Evolutionary conservation across 2,329 filamentous ascomycete species (phyloP).

Genomic region (Penicillium palitans): DNA sequence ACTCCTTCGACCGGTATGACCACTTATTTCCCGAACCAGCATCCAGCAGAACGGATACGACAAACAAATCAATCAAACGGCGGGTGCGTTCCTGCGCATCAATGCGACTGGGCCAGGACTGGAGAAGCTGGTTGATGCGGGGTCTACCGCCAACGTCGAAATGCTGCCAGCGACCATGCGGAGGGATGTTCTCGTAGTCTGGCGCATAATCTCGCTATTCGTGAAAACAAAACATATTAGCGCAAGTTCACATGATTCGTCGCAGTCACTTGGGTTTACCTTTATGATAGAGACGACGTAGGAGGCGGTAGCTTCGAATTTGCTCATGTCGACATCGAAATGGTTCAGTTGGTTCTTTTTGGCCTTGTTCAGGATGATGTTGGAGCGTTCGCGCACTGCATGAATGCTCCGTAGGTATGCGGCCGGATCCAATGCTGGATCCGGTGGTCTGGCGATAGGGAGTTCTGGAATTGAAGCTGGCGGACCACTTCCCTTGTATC

Average conservation of each 20-base stretch:
- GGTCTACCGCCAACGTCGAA: constrained; percentile 60
- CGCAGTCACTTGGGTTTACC: constrained; percentile 51
- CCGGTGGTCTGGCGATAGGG: constrained; percentile 78
- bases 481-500: constrained; percentile 49
- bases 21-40: constrained; percentile 85
- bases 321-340: constrained; percentile 83
- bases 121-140: constrained; percentile 53
- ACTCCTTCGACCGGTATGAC: constrained; percentile 90
- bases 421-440: constrained; percentile 82
- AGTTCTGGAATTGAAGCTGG: constrained; percentile 67
- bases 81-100: constrained; percentile 55
- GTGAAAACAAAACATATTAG: background rate
- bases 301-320: constrained; percentile 77
- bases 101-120: constrained; percentile 51
- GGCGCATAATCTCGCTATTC: constrained; percentile 67
- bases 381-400: constrained; percentile 78
- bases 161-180: constrained; percentile 72
- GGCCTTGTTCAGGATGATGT: constrained; percentile 73
- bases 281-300: constrained; percentile 95
- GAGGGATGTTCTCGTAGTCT: constrained; percentile 72
- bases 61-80: constrained; percentile 61
- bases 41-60: constrained; percentile 61
- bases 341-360: constrained; percentile 75
- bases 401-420: constrained; percentile 89
- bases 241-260: constrained; percentile 3